Evolutionary conservation across 495 filamentous ascomycete species (phyloP), one percentile per base, ranked within the genome.

Genomic region (Xylaria cubensis): DNA sequence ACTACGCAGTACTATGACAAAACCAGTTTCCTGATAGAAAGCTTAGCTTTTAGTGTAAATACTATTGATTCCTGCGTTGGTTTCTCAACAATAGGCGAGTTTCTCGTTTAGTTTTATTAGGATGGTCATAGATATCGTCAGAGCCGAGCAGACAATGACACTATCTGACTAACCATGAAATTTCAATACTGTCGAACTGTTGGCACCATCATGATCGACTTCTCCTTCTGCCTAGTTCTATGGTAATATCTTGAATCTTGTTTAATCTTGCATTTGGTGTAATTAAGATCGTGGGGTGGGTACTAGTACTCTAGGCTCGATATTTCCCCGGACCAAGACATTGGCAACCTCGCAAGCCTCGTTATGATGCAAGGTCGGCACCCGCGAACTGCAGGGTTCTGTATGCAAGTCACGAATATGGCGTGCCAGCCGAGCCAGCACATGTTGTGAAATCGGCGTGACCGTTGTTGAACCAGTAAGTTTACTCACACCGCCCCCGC

Each of bases 71-170:
- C 39, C 39, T 64, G 4, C 62, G 9, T n/a, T 13, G 19, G 6
- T 19, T 7, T 50, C 7, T 19, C 19, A 50, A 50, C 46, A 64
- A 32, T 39, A 46, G n/a, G 46, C 21, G 12, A 12, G 4, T 10
- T 44, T 50, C 29, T 36, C 41, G 55, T 69, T 50, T 53, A 32
- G 55, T 69, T 50, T 53, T 32, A 69, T 62, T 42, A 69, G 41
- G 41, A 69, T 69, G 39, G 48, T 69, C 67, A 69, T 39, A 36
- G 50, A 19, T 15, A 29, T 29, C 36, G 13, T 56, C 51, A 46
- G 19, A 68, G 26, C 42, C 42, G 29, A 42, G n/a, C 34, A 29
- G 29, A 39, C 64, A 29, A 53, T 50, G 34, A 15, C 46, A 56
- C 34, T 56, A 26, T 65, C 6, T 26, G 46, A 29, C 26, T 21